Evolutionary conservation across 441 rosid genomes (phyloP).

Genomic region (Adansonia grandidieri): DNA sequence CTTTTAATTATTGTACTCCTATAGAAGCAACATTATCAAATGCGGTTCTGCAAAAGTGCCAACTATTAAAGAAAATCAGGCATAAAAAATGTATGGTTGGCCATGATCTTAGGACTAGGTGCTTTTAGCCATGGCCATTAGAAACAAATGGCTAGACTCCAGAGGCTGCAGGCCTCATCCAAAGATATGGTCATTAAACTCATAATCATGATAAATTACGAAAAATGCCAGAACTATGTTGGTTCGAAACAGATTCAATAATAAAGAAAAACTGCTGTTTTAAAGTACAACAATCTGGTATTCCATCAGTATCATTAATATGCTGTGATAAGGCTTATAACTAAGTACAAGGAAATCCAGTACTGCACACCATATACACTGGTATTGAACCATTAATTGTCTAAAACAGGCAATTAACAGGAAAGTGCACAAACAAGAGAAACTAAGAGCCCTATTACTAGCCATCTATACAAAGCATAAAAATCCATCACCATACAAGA

Average conservation of each 20-base stretch:
- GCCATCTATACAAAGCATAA: constrained; percentile 24
- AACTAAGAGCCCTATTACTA: neutral
- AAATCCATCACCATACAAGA: neutral
- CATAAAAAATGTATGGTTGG: neutral
- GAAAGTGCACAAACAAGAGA: neutral
- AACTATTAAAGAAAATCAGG: neutral
- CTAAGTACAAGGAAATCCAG: neutral
- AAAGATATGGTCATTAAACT: neutral
- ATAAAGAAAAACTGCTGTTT: neutral
- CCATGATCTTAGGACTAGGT: neutral
- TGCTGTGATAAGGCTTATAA: too few species aligned
- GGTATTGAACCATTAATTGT: neutral
- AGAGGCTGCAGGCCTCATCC: neutral
- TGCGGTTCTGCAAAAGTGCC: neutral
- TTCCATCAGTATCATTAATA: neutral
- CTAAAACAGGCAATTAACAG: neutral
- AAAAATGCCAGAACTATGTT: too few species aligned
- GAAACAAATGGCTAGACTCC: neutral
- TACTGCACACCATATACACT: neutral
- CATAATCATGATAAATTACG: too few species aligned
- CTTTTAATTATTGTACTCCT: neutral
- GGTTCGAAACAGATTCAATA: too few species aligned
- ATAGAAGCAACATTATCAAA: neutral
- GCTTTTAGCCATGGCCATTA: neutral
- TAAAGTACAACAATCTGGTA: neutral